These are phyloP conservation scores for Populus davidiana DNA, from an alignment of 345 rosid species.

Conservation along the genomic window DNA sequence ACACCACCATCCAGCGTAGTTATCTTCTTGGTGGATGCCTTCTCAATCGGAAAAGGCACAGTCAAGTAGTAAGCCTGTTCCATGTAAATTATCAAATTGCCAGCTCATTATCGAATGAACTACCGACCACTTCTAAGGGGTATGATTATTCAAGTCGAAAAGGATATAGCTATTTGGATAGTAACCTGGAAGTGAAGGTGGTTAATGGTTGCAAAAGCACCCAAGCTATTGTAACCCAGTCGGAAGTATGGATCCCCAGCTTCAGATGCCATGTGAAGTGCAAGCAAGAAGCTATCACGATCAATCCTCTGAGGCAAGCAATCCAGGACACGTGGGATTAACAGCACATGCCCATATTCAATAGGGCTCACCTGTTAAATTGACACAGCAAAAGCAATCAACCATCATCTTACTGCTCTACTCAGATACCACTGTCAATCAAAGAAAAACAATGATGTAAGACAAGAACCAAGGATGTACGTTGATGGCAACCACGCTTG, in stretches of 20 bases:
- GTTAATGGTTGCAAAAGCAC: conserved; percentile 96
- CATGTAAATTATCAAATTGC: conserved; percentile 5
- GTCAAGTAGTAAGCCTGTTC: conserved; percentile 83
- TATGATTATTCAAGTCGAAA: neutral
- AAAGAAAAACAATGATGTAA: neutral
- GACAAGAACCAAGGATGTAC: conserved; percentile 33
- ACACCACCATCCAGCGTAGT: conserved; percentile 45
- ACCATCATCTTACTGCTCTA: neutral
- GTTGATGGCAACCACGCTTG: conserved; percentile 91
- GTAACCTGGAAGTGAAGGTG: conserved; percentile 98
- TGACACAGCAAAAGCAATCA: neutral
- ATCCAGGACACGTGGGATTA: conserved; percentile 79
- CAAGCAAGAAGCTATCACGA: conserved; percentile 75
- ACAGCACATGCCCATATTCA: conserved; percentile 90
- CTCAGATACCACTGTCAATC: neutral
- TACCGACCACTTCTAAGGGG: neutral
- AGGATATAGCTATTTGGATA: neutral
- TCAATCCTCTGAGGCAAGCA: conserved; percentile 97
- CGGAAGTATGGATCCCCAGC: conserved; percentile 81
- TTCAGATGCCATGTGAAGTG: conserved; percentile 77
- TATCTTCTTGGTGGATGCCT: conserved; percentile 59
- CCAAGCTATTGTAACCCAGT: conserved; percentile 93
- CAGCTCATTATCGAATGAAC: neutral
- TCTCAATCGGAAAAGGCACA: conserved; percentile 80
- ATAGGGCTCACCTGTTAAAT: conserved; percentile 85